Base-by-base conservation (phyloP, 768 basidiomycete genomes). In the Calocybe gangraenosa region DNA sequence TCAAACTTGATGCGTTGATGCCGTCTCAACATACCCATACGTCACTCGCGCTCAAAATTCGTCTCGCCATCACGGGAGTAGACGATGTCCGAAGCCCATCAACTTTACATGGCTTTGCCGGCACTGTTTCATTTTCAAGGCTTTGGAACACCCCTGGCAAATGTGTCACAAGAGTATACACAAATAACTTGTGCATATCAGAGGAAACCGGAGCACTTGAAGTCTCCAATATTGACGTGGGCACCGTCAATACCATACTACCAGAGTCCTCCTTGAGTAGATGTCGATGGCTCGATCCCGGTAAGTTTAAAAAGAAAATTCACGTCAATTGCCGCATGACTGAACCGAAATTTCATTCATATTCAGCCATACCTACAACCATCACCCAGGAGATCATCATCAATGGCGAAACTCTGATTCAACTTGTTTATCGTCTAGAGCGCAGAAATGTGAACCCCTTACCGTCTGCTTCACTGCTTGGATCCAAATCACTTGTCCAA, bases 381-480 rank as follows among this genome's bases (percentile, higher is more conserved):
- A 71, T 89, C 59, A 79, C 79, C 22, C 87, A 90, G 65, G 79
- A 87, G 66, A 67, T 90, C 54, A 67, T 79, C 46, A 73, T 79
- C 45, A 84, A 87, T 65, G 75, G 75, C 54, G 73, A 75, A 50
- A 73, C 78, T 14, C 66, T 86, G 41, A 75, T 86, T 42, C 76
- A 74, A 54, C 65, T 87, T 52, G 70, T 81, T 39, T 88, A 87
- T 61, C 78, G 84, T 53, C 67, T 89, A 53, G 80, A 84, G 56
- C 78, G 82, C 58, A 71, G 68, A 53, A 63, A 69, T 52, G 66
- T 68, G 28, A 69, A 69, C 48, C 58, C 63, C 44, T 65, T 72
- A 63, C 84, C 87, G 13, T 74, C 78, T 38, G 84, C 77, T 48
- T 74, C 82, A 56, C 68, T 89, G 50, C 44, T 79, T 51, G 74